Percentiles rank a stretch among this genome's conserved stretches.
phyloP scores from a whole-genome alignment of 768 basidiomycete species.

The Strobilomyces confusus region DNA sequence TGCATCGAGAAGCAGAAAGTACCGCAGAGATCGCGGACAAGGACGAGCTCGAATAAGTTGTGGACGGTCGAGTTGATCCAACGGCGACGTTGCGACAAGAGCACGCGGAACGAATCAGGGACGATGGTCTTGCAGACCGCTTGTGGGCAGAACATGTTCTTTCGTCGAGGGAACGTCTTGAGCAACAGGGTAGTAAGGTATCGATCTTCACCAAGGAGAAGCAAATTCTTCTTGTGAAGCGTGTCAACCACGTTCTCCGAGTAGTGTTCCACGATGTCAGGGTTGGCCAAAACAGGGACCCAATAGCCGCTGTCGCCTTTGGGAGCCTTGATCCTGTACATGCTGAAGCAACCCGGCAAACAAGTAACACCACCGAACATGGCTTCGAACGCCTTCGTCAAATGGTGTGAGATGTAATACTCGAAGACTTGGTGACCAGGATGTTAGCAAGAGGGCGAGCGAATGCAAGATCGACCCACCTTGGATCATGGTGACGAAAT shows the following conservation, averaged over 20 bases:
- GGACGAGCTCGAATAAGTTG: slow-evolving; percentile 90
- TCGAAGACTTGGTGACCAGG: slow-evolving; percentile 72
- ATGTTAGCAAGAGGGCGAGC: slow-evolving; percentile 6
- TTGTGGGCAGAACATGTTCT: slow-evolving; percentile 98
- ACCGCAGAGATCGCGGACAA: slow-evolving; percentile 97
- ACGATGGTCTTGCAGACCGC: slow-evolving; percentile 99
- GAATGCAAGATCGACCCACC: slow-evolving; percentile 49
- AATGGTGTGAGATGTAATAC: slow-evolving; percentile 99
- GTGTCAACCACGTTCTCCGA: slow-evolving; percentile 99
- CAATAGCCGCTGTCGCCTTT: slow-evolving; percentile 94
- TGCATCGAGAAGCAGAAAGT: slow-evolving; percentile 99
- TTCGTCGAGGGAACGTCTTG: slow-evolving; percentile 99
- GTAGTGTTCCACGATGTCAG: slow-evolving; percentile 97
- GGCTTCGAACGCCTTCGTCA: slow-evolving; percentile 98
- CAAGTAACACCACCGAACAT: slow-evolving; percentile 99
- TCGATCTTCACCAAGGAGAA: slow-evolving; percentile 97
- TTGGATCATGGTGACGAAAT: slow-evolving; percentile 99
- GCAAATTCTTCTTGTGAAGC: slow-evolving; percentile 97
- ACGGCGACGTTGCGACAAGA: slow-evolving; percentile 93
- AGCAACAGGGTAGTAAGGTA: slow-evolving; percentile 96
- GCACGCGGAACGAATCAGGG: slow-evolving; percentile 90
- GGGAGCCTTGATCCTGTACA: slow-evolving; percentile 99
- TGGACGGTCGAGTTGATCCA: slow-evolving; percentile 99
- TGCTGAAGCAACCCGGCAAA: slow-evolving; percentile 98
- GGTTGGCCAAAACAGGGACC: slow-evolving; percentile 98